phyloP scores from a whole-genome alignment of 345 rosid genomes.

The Arabis alpina region DNA sequence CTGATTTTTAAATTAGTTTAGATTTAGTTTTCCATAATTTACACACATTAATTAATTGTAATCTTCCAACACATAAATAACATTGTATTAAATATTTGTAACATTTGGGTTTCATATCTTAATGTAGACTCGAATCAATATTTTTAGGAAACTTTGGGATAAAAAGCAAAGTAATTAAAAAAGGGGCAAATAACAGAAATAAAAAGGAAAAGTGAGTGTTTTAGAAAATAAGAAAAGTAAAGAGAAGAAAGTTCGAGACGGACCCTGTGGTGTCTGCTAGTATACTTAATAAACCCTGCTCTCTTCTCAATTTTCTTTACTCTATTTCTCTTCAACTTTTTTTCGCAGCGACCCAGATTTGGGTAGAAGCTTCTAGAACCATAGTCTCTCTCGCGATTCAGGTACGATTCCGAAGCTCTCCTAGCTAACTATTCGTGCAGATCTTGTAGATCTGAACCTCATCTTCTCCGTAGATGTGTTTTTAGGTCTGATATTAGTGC shows the following conservation, averaged over 20 bases:
- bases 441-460: conserved; percentile 18
- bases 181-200: neutral
- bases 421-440: neutral
- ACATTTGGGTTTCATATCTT: no score
- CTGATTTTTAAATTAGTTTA: no score
- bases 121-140: no score
- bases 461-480: neutral
- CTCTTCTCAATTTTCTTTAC: neutral
- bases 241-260: conserved; percentile 37
- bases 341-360: conserved; percentile 8
- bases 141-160: no score
- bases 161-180: conserved; percentile 35
- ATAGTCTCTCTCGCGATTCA: conserved; percentile 19
- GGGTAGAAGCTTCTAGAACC: conserved; percentile 35
- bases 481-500: neutral
- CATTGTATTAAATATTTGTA: no score
- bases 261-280: no score
- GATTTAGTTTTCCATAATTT: no score
- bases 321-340: neutral
- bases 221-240: neutral
- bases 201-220: neutral
- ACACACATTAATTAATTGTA: no score
- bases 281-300: conserved; percentile 28
- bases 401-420: conserved; percentile 41
- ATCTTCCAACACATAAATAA: no score